Base-by-base conservation (phyloP, 352 stramenopile species). In the Globisporangium apiculatum region DNA sequence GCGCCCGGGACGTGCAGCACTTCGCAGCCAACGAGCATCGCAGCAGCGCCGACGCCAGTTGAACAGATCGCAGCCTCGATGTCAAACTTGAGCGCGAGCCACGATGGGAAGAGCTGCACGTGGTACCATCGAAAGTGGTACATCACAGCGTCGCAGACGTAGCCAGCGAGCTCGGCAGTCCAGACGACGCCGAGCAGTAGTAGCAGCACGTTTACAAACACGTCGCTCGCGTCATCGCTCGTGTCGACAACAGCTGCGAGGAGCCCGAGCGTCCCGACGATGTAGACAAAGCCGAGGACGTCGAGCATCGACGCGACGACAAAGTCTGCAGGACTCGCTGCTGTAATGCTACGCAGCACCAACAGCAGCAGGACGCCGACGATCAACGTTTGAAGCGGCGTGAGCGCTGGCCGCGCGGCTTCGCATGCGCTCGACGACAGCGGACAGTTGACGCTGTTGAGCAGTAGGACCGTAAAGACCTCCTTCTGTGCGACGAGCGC, bases 101-200 rank as follows among this genome's bases (percentile, higher is more conserved):
- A 71, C 9, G 63, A 52, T 11, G 77, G 77, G 15, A 87, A 57
- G 8, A 87, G 18, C 9, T 69, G 67, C 58, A 66, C 63, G 48
- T 76, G 76, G 17, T 48, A 58, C 48, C 84, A 52, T 31, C 79
- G 72, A 48, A 82, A 76, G 46, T 72, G 72, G 48, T 69, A 85
- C 63, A 87, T 83, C 41, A 87, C 50, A 7, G 67, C 70, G 41
- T 84, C 71, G 51, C 76, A 87, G 24, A 57, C 57, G 50, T 76
- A 76, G n/a, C 64, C 72, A 12, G 71, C 72, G 24, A 83, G 57
- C 58, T 82, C 69, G 1, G 71, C 75, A 6, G 69, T 60, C 72
- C 71, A 82, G 37, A 79, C 70, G 6, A 79, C 66, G 36, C 61
- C 59, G 11, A 85, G 49, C 61, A 83, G 63, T 1, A 78, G 68